These are phyloP conservation scores for Pittosporum tobira DNA, from an alignment of 129 eudicot genomes.

Conservation along the genomic window DNA sequence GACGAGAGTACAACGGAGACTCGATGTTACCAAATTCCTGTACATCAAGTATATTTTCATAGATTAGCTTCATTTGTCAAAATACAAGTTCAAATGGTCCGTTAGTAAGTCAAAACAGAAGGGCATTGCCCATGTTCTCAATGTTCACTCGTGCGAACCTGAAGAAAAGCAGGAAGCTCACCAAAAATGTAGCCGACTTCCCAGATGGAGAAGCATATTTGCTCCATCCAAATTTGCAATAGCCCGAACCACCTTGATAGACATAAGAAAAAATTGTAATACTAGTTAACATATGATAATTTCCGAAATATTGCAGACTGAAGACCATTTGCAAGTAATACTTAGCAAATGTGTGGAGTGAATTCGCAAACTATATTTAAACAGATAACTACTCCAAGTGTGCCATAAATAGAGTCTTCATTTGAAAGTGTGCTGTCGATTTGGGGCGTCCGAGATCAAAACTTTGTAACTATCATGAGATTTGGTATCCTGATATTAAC, in stretches of 20 bases:
- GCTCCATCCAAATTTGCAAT: constrained; percentile 98
- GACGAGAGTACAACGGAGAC: constrained; percentile 86
- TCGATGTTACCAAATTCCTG: constrained; percentile 98
- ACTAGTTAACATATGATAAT: not conserved
- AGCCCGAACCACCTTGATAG: constrained; percentile 84
- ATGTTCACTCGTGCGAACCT: not conserved
- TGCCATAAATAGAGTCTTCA: not conserved
- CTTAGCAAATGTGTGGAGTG: not conserved
- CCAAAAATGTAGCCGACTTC: constrained; percentile 86
- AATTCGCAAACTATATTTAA: not conserved
- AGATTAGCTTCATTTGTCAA: constrained; percentile 2
- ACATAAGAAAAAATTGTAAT: constrained; percentile 10
- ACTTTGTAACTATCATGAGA: not conserved
- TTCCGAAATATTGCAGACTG: not conserved
- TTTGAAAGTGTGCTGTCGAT: not conserved
- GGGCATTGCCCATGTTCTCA: not conserved
- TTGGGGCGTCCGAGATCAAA: not conserved
- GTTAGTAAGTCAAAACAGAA: constrained; percentile 3
- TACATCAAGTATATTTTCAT: constrained; percentile 11
- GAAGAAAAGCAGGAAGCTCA: constrained; percentile 21
- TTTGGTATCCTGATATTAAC: not conserved
- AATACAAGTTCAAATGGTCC: not conserved
- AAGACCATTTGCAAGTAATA: not conserved
- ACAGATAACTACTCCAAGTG: not conserved
- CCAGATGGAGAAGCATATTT: constrained; percentile 80